Evolutionary conservation across 352 stramenopile species (phyloP).

Genomic region (Globisporangium spiculum): DNA sequence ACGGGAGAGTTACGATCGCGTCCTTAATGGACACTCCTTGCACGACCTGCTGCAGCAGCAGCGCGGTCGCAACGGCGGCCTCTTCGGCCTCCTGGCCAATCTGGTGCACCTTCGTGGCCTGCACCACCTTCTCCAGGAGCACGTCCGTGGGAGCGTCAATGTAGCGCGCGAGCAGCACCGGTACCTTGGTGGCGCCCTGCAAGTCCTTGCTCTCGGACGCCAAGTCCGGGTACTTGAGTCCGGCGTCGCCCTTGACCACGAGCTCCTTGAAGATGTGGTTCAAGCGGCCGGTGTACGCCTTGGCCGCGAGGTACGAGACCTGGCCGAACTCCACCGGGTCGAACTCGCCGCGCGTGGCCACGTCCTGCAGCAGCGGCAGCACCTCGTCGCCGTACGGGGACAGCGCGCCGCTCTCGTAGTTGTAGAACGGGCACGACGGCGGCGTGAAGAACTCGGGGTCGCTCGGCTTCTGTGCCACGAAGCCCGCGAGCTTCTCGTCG

Average conservation of each 20-base stretch:
- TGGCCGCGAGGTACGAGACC: slow-evolving; percentile 49
- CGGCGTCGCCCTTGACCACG: slow-evolving; percentile 60
- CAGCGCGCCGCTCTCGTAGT: slow-evolving; percentile 45
- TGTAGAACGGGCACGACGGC: slow-evolving; percentile 63
- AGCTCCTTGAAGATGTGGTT: slow-evolving; percentile 72
- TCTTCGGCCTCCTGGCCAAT: slow-evolving; percentile 44
- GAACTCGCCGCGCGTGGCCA: slow-evolving; percentile 44
- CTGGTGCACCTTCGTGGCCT: slow-evolving; percentile 57
- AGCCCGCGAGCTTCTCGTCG: slow-evolving; percentile 31
- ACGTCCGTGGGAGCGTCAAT: slow-evolving; percentile 24
- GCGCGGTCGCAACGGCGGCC: slow-evolving; percentile 40
- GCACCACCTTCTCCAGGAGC: slow-evolving; percentile 42
- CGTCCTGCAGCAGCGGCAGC: slow-evolving; percentile 52
- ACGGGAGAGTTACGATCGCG: slow-evolving; percentile 36
- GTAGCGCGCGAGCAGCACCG: slow-evolving; percentile 55
- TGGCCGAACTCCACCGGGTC: slow-evolving; percentile 40
- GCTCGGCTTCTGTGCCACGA: slow-evolving; percentile 12
- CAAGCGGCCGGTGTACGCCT: slow-evolving; percentile 52
- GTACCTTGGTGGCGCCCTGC: slow-evolving; percentile 59
- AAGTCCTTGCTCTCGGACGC: slow-evolving; percentile 51
- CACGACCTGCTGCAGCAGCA: slow-evolving; percentile 57
- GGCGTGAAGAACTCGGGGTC: slow-evolving; percentile 53
- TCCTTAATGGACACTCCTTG: slow-evolving; percentile 30
- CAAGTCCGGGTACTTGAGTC: slow-evolving; percentile 50
- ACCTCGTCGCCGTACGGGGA: slow-evolving; percentile 71